Evolutionary conservation across 208 protist species (phyloP), one percentile per base, ranked within the genome.

Genomic region (Acanthamoeba divionensis): DNA sequence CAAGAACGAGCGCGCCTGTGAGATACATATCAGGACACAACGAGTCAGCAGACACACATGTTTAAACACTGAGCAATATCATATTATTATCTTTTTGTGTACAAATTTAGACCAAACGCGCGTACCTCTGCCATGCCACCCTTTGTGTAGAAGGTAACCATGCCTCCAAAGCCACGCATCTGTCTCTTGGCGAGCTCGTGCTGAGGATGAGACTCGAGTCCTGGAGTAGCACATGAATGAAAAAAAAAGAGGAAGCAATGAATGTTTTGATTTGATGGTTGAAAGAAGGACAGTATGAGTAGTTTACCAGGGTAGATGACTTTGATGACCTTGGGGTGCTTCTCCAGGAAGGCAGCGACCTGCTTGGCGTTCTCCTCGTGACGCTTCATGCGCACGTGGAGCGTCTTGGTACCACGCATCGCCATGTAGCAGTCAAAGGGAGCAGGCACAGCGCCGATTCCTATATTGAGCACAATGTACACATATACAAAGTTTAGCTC

Each of bases 371-470:
- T 98, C 47, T 96, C 90, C 88, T 97, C 93, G 90, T 98, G 97
- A 79, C 94, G 93, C 86, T 63, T 55, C 91, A 99, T 97, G 67
- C 98, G 96, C 69, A 99, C 85, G 5, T 97, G 94, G 0, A 99
- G 93, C 10, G 98, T 99, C 93, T 98, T 98, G n/a, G 98, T 79
- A 66, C 97, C 97, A 86, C 97, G 97, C n/a, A 98, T 87, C 26
- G 97, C 96, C 60, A 98, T 91, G 94, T 96, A 99, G 93, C 95
- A 97, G 89, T 98, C 98, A 77, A 98, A 98, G n/a, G 98, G 97
- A 7, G 94, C 93, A 31, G 97, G 96, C 12, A 97, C 95, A 63
- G 95, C 97, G 15, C 97, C 97, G 18, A 91, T 89, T 41, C 66
- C 89, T 77, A 33, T 24, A 24, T 18, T 60, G 18, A n/a, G 52